Base-by-base conservation (phyloP, 1,139 yeast genomes). In the Pichia terricola region DNA sequence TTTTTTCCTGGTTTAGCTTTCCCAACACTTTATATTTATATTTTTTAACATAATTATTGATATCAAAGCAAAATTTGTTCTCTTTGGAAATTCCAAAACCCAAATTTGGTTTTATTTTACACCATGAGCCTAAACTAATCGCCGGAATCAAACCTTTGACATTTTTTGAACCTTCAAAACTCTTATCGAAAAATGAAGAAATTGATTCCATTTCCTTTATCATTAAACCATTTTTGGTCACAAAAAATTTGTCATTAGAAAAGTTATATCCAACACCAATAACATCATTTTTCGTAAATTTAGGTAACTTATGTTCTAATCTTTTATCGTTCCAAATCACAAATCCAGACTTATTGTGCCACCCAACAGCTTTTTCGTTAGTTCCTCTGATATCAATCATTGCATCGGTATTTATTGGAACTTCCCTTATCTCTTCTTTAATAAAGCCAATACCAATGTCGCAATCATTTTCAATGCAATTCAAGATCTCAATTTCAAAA, bases 201-300 rank as follows among this genome's bases (percentile, higher is more conserved):
- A 47, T 16, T 5, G 48, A 45, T 3, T 31, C 35, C 2, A 81
- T 80, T 35, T 67, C 63, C 0, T 81, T 81, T 40, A 79, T 56
- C 39, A 63, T 64, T 5, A 84, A 72, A 3, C 96, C 96, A 62
- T 89, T 88, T 60, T 85, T 80, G 0, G 96, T 88, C 51, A 78
- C 77, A 55, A 88, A 89, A 3, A 87, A 70, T 0, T 78, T 66
- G 39, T 75, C 73, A 38, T 75, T 75, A 28, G 74, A 68, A 54
- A 77, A 83, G 63, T 88, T 83, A 28, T 87, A 70, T 3, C 96
- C 96, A 61, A 94, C 82, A 0, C 97, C 97, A 50, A 89, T 70
- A 2, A 75, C 69, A 60, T 88, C 96, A 26, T 71, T 72, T 28
- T 64, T 59, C 0, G 79, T 75, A 58, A 70, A 79, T 38, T 66